phyloP scores from a whole-genome alignment of 352 stramenopile species.

The Phytopythium helicoides region DNA sequence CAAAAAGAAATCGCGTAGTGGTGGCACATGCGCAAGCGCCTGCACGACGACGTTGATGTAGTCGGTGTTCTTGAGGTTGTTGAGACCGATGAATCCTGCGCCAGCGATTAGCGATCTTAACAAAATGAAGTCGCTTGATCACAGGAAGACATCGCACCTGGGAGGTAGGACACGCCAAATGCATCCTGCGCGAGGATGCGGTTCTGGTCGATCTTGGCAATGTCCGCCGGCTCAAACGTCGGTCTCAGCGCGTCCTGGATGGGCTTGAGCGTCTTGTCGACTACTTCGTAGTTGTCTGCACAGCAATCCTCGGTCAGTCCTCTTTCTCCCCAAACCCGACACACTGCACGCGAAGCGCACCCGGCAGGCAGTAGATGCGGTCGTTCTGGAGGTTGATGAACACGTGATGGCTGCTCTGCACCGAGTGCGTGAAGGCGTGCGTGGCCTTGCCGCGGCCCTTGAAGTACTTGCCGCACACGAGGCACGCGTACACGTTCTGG shows the following conservation, averaged over 20 bases:
- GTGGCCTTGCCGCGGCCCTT: slow-evolving; percentile 92
- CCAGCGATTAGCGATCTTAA: no score
- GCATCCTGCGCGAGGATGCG: slow-evolving; percentile 92
- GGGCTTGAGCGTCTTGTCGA: slow-evolving; percentile 94
- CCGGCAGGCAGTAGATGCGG: slow-evolving; percentile 96
- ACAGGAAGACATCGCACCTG: slow-evolving; percentile 21
- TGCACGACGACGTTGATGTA: slow-evolving; percentile 98
- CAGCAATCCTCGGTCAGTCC: background rate
- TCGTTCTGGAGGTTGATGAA: slow-evolving; percentile 97
- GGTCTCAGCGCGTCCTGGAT: slow-evolving; percentile 95
- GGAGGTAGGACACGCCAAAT: slow-evolving; percentile 96
- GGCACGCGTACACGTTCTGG: slow-evolving; percentile 98
- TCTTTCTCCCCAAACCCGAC: background rate
- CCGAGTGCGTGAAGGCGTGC: slow-evolving; percentile 95
- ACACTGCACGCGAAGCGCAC: slow-evolving; percentile 2
- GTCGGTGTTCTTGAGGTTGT: slow-evolving; percentile 98
- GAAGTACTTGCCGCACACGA: slow-evolving; percentile 99
- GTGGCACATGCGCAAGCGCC: slow-evolving; percentile 93
- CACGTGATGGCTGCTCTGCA: slow-evolving; percentile 96
- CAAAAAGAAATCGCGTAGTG: slow-evolving; percentile 97
- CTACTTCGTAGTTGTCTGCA: slow-evolving; percentile 97
- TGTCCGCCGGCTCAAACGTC: slow-evolving; percentile 77
- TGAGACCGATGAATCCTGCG: slow-evolving; percentile 95
- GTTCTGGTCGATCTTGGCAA: slow-evolving; percentile 91
- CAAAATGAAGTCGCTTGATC: background rate